Conservation (phyloP, 2,329 filamentous ascomycete species). For the Nothopassalora personata region DNA sequence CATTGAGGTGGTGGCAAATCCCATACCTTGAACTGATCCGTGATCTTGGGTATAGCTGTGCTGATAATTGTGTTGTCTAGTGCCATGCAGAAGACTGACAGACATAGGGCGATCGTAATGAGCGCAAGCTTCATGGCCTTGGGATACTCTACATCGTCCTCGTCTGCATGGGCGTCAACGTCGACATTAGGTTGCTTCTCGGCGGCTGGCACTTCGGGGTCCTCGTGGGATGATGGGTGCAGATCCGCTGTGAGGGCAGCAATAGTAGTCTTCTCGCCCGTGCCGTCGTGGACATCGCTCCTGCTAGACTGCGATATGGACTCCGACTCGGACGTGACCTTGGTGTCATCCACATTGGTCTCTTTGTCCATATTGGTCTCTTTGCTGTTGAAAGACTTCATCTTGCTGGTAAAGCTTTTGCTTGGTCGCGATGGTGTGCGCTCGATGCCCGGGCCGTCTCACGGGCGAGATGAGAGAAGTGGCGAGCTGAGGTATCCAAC, state of each 20-base stretch:
- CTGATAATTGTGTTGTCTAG: conserved; percentile 46
- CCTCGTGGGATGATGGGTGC: background rate
- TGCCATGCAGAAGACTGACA: conserved; percentile 34
- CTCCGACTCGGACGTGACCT: background rate
- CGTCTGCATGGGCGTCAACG: conserved; percentile 17
- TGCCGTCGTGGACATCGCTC: background rate
- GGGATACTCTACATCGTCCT: conserved; percentile 34
- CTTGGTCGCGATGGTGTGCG: background rate
- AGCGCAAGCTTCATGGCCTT: conserved; percentile 29
- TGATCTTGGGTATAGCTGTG: conserved; percentile 46
- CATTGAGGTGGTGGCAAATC: background rate
- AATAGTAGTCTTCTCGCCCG: background rate
- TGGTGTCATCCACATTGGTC: background rate
- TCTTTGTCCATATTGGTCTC: background rate
- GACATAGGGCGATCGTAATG: conserved; percentile 34
- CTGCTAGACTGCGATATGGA: background rate
- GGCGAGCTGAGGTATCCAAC: no score
- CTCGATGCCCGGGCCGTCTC: background rate
- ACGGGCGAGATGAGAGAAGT: no score
- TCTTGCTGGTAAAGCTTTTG: background rate
- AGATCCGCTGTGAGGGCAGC: background rate
- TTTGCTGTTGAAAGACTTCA: background rate
- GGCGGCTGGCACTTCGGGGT: background rate
- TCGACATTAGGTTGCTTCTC: conserved; percentile 8
- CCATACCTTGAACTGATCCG: conserved; percentile 40